phyloP scores from a whole-genome alignment of 371 early-diverging fungal genomes.

The Mortierella sp. region DNA sequence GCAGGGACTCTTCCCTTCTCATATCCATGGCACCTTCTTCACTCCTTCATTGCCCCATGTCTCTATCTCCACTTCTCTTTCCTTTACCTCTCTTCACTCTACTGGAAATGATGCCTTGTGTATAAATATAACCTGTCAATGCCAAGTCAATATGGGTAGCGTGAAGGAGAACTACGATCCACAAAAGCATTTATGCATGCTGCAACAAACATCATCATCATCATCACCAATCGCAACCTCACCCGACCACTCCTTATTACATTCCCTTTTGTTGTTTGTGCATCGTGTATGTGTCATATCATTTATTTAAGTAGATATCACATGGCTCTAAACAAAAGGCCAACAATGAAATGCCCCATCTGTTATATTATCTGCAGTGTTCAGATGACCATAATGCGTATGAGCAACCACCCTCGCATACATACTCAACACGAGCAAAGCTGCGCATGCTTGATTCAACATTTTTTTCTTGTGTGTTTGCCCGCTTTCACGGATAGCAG shows the following conservation, averaged over 20 bases:
- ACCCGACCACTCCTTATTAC: background rate
- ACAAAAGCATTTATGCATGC: background rate
- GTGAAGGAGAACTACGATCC: background rate
- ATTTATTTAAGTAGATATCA: slow-evolving; percentile 11
- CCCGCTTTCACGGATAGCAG: background rate
- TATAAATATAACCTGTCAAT: background rate
- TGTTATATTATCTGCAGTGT: background rate
- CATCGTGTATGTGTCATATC: background rate
- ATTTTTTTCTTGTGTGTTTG: background rate
- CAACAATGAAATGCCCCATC: no score
- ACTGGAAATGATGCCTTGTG: background rate
- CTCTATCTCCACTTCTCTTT: background rate
- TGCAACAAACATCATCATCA: background rate
- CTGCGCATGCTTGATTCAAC: background rate
- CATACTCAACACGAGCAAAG: background rate
- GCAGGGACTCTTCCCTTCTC: no score
- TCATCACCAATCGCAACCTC: slow-evolving; percentile 4
- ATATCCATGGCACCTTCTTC: no score
- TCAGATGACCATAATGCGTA: slow-evolving; percentile 20
- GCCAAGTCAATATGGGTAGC: background rate
- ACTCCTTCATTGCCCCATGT: no score
- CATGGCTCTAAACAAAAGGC: slow-evolving; percentile 15
- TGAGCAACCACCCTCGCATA: background rate
- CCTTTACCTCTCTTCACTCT: background rate
- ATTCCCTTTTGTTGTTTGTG: background rate